Conservation (phyloP, 2,329 filamentous ascomycete species). For the Fusarium brevicatenulatum region DNA sequence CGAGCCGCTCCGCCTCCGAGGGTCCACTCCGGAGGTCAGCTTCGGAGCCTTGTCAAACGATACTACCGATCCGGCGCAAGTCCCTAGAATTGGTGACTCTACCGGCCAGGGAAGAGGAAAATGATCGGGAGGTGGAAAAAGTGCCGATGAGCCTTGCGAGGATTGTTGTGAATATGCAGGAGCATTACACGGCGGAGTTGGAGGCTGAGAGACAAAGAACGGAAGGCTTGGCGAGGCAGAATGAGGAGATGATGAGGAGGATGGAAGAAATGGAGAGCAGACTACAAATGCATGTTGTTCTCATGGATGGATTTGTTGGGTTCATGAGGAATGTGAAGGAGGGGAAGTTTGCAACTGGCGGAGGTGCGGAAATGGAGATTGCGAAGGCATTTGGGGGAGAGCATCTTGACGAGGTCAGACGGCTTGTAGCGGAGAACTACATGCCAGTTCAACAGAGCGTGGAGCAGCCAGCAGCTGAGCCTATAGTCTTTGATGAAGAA, state of each 20-base stretch:
- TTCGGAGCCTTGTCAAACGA: not conserved
- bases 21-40: conserved; percentile 13
- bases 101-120: fast-evolving
- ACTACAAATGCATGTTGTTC: conserved; percentile 30
- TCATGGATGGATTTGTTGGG: conserved; percentile 35
- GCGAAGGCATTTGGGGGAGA: conserved; percentile 12
- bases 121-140: not conserved
- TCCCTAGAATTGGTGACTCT: not conserved
- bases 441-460: not conserved
- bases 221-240: not conserved
- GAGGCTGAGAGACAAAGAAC: conserved; percentile 19
- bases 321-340: conserved; percentile 36
- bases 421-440: not conserved
- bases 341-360: not conserved
- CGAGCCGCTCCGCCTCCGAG: conserved; percentile 18
- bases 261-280: conserved; percentile 22
- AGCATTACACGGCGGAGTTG: conserved; percentile 35
- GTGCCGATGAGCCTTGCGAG: conserved; percentile 20
- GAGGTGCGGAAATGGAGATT: conserved; percentile 10
- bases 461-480: not conserved
- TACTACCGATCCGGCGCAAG: not conserved
- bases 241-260: not conserved
- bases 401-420: not conserved
- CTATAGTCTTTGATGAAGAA: not conserved
- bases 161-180: conserved; percentile 36